phyloP scores from a whole-genome alignment of 2,329 filamentous ascomycete species.

The Stemphylium vesicarium region DNA sequence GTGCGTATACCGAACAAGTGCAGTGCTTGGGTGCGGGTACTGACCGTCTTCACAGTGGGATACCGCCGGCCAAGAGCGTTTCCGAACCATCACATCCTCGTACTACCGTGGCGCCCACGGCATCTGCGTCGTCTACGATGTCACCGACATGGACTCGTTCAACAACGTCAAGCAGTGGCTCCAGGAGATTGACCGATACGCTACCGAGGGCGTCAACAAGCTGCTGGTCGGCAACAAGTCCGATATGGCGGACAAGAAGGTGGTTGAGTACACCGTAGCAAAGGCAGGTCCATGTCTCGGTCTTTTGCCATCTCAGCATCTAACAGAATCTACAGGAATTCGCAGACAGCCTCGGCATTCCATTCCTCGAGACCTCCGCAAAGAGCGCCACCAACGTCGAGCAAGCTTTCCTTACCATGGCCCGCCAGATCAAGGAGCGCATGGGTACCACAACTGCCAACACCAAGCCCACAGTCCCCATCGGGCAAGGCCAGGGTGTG shows the following conservation, averaged over 20 bases:
- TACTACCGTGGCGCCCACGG: constrained; percentile 99
- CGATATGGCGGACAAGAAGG: constrained; percentile 99
- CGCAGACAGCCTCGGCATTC: constrained; percentile 96
- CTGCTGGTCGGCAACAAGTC: constrained; percentile 99
- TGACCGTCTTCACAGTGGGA: constrained; percentile 75
- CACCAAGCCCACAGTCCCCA: constrained; percentile 97
- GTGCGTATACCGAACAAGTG: constrained; percentile 48
- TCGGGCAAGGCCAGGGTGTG: constrained; percentile 92
- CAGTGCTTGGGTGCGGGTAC: not conserved
- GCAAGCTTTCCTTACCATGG: constrained; percentile 99
- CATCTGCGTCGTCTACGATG: constrained; percentile 99
- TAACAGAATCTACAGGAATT: constrained; percentile 73
- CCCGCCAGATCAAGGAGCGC: constrained; percentile 98
- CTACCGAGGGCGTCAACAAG: constrained; percentile 99
- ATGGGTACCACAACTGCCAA: constrained; percentile 98
- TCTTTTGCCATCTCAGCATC: not conserved
- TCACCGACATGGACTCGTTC: constrained; percentile 99
- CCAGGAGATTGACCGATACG: constrained; percentile 98
- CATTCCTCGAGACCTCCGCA: constrained; percentile 98
- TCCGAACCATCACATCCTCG: constrained; percentile 99
- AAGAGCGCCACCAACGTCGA: constrained; percentile 99
- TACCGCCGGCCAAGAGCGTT: constrained; percentile 97
- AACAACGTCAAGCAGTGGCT: constrained; percentile 99
- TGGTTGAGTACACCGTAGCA: constrained; percentile 98
- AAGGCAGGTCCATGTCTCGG: constrained; percentile 71